phyloP scores from a whole-genome alignment of 1,284 basidiomycete species.

The Volvariella surrecta region DNA sequence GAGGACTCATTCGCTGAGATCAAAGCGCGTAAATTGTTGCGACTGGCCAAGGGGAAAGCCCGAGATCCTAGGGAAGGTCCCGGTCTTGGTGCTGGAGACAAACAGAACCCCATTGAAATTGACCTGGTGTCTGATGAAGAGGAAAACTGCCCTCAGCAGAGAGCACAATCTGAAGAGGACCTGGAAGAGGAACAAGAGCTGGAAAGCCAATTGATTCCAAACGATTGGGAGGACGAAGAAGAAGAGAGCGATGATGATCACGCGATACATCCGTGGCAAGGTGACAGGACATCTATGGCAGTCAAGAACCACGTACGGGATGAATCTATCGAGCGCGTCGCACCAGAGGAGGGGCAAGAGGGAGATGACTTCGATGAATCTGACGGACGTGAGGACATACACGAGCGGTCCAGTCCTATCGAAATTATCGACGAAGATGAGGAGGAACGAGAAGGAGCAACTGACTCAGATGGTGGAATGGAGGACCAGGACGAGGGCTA shows the following conservation, averaged over 20 bases:
- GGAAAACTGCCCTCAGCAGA: neutral
- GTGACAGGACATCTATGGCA: conserved; percentile 5
- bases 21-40: conserved; percentile 31
- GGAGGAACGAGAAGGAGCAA: neutral
- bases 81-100: conserved; percentile 29
- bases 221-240: conserved; percentile 9
- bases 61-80: conserved; percentile 51
- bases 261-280: conserved; percentile 5
- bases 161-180: conserved; percentile 8
- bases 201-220: neutral
- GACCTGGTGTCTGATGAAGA: conserved; percentile 20
- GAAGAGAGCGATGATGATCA: conserved; percentile 12
- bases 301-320: neutral
- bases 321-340: too few relatives aligned
- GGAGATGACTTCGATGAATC: neutral
- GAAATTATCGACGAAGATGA: too few relatives aligned
- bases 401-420: too few relatives aligned
- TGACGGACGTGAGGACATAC: conserved; percentile 5
- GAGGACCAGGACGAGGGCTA: conserved; percentile 17
- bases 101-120: conserved; percentile 40
- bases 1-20: conserved; percentile 43
- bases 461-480: conserved; percentile 1
- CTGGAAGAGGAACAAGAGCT: conserved; percentile 7
- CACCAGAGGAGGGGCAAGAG: neutral
- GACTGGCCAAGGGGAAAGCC: conserved; percentile 44